Evolutionary conservation across 768 basidiomycete species (phyloP).

Genomic region (Lentinula guzmanii): DNA sequence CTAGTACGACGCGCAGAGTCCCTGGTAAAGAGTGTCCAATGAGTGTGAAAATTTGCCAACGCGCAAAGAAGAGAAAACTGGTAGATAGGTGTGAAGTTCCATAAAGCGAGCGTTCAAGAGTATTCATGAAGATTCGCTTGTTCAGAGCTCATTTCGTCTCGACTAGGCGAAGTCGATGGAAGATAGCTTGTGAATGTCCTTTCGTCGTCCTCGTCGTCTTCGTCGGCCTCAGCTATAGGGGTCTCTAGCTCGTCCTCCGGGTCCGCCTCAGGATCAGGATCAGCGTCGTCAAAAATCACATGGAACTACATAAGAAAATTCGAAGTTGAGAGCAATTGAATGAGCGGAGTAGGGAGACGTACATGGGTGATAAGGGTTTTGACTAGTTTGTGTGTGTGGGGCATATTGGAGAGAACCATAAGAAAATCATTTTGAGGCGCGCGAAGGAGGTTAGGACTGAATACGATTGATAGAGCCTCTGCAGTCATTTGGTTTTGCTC

Average conservation of each 20-base stretch:
- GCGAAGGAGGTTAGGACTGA: slow-evolving; percentile 75
- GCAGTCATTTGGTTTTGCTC: slow-evolving; percentile 89
- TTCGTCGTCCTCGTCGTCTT: slow-evolving; percentile 37
- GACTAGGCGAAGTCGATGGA: not conserved
- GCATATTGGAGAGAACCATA: slow-evolving; percentile 77
- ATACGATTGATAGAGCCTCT: slow-evolving; percentile 79
- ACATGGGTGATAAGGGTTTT: slow-evolving; percentile 75
- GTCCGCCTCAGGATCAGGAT: slow-evolving; percentile 52
- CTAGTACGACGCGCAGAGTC: not conserved
- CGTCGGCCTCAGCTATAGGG: slow-evolving; percentile 64
- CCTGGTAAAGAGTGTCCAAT: not conserved
- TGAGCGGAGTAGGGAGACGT: slow-evolving; percentile 20
- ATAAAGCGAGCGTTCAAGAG: not conserved
- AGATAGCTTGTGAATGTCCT: slow-evolving; percentile 7
- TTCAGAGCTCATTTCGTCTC: not conserved
- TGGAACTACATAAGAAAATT: slow-evolving; percentile 36
- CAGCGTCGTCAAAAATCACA: slow-evolving; percentile 67
- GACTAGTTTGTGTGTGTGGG: slow-evolving; percentile 66
- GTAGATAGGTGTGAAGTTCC: not conserved
- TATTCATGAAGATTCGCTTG: not conserved
- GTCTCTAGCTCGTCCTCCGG: slow-evolving; percentile 62
- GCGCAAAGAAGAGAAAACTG: not conserved
- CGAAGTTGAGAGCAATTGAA: slow-evolving; percentile 7
- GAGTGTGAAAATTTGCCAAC: not conserved
- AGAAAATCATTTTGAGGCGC: slow-evolving; percentile 76